Base-by-base conservation (phyloP, 306 rosid genomes). In the Dicorynia guianensis region DNA sequence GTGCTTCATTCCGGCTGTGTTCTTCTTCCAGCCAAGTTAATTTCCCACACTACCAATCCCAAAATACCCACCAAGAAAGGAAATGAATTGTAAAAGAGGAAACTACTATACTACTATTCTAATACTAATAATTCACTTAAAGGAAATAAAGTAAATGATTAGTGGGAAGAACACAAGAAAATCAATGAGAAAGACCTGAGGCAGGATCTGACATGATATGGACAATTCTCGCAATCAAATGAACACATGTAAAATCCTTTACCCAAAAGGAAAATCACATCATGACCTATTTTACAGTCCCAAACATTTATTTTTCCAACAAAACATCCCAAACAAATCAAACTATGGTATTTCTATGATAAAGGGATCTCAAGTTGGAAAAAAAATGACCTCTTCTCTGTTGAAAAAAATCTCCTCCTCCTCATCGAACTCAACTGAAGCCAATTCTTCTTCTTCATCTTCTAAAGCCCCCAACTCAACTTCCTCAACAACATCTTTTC, bases 391-490 rank as follows among this genome's bases (percentile, higher is more conserved):
- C 96, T 87, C 93, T 87, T 86, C 89, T 83, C 60, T 82, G 48
- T 83, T 75, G 66, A 79, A 90, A 69, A 90, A 83, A 67, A 89
- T 86, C 77, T 92, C 98, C 81, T 86, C 95, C 74, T 92, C 97
- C 73, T 89, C 97, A 2, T 81, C 93, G 48, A 76, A 66, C 66
- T 63, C 96, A 75, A 39, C 83, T 25, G 86, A 77, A 82, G 87
- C 87, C 60, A 68, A 14, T 18, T 25, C 74, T 74, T 50, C 87
- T 42, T 78, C 89, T 52, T 75, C 89, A 5, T 86, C 97, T 17
- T 87, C 98, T 71, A 96, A 87, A 5, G 97, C 98, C 7, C 99
- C 98, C 76, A 96, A 82, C 84, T 96, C 99, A 68, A 90, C 86
- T 82, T 90, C 99, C 77, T 83, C 91, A 42, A 84, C 80, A 34